Conservation (phyloP, 371 early-diverging fungal species). For the Gilbertella persicaria region DNA sequence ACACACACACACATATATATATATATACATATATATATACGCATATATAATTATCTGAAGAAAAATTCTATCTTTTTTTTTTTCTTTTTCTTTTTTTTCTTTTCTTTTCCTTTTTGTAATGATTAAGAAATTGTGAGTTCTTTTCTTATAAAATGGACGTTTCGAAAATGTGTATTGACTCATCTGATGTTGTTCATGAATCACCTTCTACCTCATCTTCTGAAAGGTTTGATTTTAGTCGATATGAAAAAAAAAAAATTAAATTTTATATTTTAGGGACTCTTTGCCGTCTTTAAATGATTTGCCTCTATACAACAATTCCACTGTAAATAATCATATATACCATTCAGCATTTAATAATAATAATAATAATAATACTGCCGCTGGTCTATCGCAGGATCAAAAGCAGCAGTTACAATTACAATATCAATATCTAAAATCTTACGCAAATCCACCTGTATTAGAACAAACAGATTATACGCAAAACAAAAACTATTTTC, state of each 20-base stretch:
- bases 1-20: not conserved
- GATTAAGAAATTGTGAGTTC: not conserved
- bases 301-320: not conserved
- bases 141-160: conserved; percentile 18
- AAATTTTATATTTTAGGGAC: not conserved
- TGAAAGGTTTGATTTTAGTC: not conserved
- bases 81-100: not conserved
- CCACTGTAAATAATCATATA: not conserved
- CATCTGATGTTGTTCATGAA: conserved; percentile 1
- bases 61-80: not conserved
- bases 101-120: conserved; percentile 1
- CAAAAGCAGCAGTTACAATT: conserved; percentile 1
- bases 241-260: not conserved
- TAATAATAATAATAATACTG: too few species aligned
- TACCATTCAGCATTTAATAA: not conserved
- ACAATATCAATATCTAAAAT: conserved; percentile 5
- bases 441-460: not conserved
- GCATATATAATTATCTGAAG: not conserved
- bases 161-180: conserved; percentile 21
- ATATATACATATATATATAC: not conserved
- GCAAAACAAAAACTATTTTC: not conserved
- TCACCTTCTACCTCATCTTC: conserved; percentile 1
- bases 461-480: not conserved
- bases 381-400: not conserved
- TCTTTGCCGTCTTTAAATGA: not conserved